phyloP scores from a whole-genome alignment of 202 grass and related monocot genomes.

The Hordeum pubiflorum region DNA sequence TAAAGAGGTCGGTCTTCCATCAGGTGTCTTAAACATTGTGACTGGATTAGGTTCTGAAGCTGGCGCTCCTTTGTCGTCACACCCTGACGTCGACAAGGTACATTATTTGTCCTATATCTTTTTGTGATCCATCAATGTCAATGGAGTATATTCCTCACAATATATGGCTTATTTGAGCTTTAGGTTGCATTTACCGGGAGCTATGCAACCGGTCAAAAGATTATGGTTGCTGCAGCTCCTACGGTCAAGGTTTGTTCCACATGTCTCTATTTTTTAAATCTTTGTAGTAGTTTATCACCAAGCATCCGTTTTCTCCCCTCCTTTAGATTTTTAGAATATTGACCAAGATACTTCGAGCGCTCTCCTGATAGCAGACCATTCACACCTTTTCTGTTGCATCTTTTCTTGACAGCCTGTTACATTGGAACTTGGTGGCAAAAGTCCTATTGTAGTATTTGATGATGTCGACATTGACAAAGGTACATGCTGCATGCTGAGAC shows the following conservation, averaged over 20 bases:
- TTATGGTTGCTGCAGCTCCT: conserved; percentile 88
- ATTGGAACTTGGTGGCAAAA: conserved; percentile 99
- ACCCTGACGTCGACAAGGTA: conserved; percentile 89
- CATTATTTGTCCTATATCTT: neutral
- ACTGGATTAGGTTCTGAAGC: conserved; percentile 79
- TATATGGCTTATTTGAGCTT: conserved; percentile 18
- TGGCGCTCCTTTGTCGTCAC: conserved; percentile 87
- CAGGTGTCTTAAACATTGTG: conserved; percentile 68
- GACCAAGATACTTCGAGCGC: neutral
- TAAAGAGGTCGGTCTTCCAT: conserved; percentile 82
- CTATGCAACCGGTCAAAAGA: conserved; percentile 74
- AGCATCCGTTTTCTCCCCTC: neutral
- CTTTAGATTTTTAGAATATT: conserved; percentile 1
- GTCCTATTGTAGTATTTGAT: conserved; percentile 96
- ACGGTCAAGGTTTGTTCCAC: conserved; percentile 66
- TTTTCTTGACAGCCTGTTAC: conserved; percentile 76
- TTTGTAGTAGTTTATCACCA: neutral
- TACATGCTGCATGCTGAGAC: conserved; percentile 20
- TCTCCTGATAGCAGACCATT: conserved; percentile 5
- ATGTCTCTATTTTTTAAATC: neutral
- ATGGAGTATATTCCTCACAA: neutral
- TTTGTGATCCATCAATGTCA: neutral
- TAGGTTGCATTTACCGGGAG: conserved; percentile 96
- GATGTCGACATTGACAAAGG: conserved; percentile 95
- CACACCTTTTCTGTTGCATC: neutral